A percentile compares a stretch with the other conserved stretches of the same genome.
These are phyloP conservation scores for Pulveroboletus sp. DNA, from an alignment of 1,284 basidiomycete species.

Conservation along the genomic window DNA sequence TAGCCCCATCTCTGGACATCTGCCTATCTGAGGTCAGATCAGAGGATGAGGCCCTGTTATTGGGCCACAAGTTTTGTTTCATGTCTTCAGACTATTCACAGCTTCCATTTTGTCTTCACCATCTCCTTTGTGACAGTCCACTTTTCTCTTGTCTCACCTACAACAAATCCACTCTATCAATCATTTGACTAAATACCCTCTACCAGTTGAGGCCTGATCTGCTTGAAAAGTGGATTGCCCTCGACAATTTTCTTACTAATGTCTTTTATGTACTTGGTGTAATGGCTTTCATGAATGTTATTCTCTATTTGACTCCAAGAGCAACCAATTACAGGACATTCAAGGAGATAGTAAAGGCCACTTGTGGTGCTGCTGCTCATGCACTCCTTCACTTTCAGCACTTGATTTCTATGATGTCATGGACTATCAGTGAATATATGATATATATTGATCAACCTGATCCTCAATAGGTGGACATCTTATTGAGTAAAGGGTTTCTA, in stretches of 20 bases:
- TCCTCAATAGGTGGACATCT: not conserved
- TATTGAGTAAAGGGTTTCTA: constrained; percentile 6
- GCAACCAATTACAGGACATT: not conserved
- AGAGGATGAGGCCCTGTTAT: not conserved
- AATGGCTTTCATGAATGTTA: not conserved
- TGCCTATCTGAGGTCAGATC: not conserved
- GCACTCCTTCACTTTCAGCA: constrained; percentile 4
- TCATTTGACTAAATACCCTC: not conserved
- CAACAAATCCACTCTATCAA: not conserved
- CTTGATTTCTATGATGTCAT: constrained; percentile 1
- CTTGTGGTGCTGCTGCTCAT: not conserved
- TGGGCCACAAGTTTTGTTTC: not conserved
- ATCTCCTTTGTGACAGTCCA: not conserved
- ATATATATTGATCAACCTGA: not conserved
- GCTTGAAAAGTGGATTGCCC: not conserved
- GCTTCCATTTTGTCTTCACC: not conserved
- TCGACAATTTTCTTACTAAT: not conserved
- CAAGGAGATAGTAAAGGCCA: not conserved
- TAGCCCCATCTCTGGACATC: not conserved
- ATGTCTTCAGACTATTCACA: constrained; percentile 5
- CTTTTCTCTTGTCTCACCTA: constrained; percentile 14
- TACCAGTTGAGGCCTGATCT: constrained; percentile 1
- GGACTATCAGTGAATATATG: constrained; percentile 3
- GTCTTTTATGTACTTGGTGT: not conserved
- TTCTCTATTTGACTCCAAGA: not conserved